These are phyloP conservation scores for Pseudonectria buxi DNA, from an alignment of 2,329 filamentous ascomycete genomes.

Conservation along the genomic window DNA sequence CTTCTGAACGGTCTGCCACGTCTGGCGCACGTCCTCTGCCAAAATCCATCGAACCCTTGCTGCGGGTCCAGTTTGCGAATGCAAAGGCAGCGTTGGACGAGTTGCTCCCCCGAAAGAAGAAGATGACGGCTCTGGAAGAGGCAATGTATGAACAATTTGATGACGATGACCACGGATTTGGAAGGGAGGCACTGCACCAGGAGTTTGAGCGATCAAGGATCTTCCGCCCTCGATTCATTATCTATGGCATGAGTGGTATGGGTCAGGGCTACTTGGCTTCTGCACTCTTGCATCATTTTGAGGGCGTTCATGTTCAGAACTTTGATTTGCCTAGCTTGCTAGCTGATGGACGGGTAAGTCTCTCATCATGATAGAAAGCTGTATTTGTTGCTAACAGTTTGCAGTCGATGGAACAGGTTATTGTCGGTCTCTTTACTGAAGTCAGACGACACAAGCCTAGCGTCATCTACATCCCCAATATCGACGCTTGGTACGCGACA, in stretches of 20 bases:
- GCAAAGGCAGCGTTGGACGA: constrained; percentile 66
- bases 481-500: constrained; percentile 77
- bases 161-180: constrained; percentile 76
- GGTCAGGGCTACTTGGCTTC: constrained; percentile 84
- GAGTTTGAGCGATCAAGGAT: constrained; percentile 84
- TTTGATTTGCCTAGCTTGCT: constrained; percentile 87
- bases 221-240: constrained; percentile 80
- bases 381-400: constrained; percentile 14
- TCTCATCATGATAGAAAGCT: background rate
- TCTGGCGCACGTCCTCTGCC: constrained; percentile 78
- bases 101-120: constrained; percentile 77
- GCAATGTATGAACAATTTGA: constrained; percentile 85
- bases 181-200: constrained; percentile 64
- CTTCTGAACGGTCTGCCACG: constrained; percentile 82
- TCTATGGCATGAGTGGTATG: constrained; percentile 81
- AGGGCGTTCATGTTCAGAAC: constrained; percentile 88
- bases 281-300: constrained; percentile 82
- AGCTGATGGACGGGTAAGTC: constrained; percentile 68
- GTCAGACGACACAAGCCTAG: constrained; percentile 91
- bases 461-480: constrained; percentile 87
- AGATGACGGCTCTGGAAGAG: constrained; percentile 83
- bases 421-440: constrained; percentile 86
- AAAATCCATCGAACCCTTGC: constrained; percentile 70
- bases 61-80: constrained; percentile 64
- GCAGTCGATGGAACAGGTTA: constrained; percentile 72